Base-by-base conservation (phyloP, 108 stramenopile species). In the Craspedostauros australis region DNA sequence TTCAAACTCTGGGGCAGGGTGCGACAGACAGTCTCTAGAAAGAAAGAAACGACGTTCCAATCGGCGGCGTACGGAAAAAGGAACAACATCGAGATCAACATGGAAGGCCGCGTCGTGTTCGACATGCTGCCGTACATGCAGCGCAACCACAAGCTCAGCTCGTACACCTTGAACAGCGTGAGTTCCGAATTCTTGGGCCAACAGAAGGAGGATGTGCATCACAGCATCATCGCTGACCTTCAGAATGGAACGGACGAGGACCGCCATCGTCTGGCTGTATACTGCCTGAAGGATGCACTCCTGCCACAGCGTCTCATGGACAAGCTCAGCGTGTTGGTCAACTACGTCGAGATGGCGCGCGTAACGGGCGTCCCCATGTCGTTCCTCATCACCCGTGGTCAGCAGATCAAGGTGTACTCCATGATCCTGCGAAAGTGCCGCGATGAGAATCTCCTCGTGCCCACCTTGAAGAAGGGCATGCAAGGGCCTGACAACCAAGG, bases 141-240 rank as follows among this genome's bases (percentile, higher is more conserved):
- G 62, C 91, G 98, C 24, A 99, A 98, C 71, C 97, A 99, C 81
- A 99, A 99, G 70, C 80, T 99, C 28, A 88, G 86, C 50, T 95
- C 94, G 31, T 99, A 97, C 65, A 75, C 93, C 5, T 65, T 99
- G 34, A 99, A 98, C 75, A 86, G 86, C 31, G 98, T 99, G 9
- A 98, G 97, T 39, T 82, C 96, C 15, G 97, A 99, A 71, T 97
- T 86, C 55, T 70, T 99, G 4, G 87, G 91, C 15, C 93, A 95
- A 61, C 98, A 99, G 63, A 99, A 99, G 74, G 98, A 99, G 76
- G 97, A 99, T 72, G 97, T 99, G 15, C 98, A 99, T 60, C 96
- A 99, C 70, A 93, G 90, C 71, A 99, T 99, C 68, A 99, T 99
- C 62, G 85, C 91, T 8, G 98, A 99, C 48, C 70, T 98, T 19